A percentile compares a stretch with the other conserved stretches of the same genome.
Conservation (phyloP, 495 filamentous ascomycete genomes). For the Penicillium ochrochloron region DNA sequence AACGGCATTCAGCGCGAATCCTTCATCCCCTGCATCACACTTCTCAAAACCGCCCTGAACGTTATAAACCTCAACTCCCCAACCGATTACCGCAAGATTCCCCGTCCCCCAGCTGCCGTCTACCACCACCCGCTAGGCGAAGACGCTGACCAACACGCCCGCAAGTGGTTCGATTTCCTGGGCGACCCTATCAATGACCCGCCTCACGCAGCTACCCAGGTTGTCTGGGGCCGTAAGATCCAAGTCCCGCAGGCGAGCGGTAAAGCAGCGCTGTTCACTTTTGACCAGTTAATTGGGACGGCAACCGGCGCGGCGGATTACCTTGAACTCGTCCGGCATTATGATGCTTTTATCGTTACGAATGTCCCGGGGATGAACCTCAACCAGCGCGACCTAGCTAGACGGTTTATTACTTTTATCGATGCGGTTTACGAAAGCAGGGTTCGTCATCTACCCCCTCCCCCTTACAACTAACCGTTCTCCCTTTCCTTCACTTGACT, state of each 20-base stretch:
- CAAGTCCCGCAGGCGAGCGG: constrained; percentile 86
- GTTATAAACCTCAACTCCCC: constrained; percentile 94
- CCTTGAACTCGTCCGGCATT: constrained; percentile 86
- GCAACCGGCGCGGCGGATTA: constrained; percentile 95
- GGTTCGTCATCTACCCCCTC: constrained; percentile 42
- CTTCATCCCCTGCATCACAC: constrained; percentile 93
- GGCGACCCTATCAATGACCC: constrained; percentile 80
- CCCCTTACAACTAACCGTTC: neutral
- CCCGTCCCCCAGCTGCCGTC: constrained; percentile 88
- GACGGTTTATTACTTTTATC: constrained; percentile 95
- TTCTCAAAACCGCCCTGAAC: constrained; percentile 78
- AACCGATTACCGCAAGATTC: constrained; percentile 97
- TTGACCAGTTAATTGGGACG: constrained; percentile 83
- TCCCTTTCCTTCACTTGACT: constrained; percentile 18
- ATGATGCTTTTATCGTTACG: constrained; percentile 89
- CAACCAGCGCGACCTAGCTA: constrained; percentile 81
- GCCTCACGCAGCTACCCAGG: constrained; percentile 75
- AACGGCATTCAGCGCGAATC: constrained; percentile 96
- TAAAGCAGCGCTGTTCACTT: constrained; percentile 84
- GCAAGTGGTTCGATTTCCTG: constrained; percentile 94
- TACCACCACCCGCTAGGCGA: constrained; percentile 86
- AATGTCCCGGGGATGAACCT: constrained; percentile 91
- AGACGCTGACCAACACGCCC: constrained; percentile 76
- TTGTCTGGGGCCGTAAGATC: constrained; percentile 94
- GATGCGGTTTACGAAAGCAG: constrained; percentile 88